A percentile compares a stretch with the other conserved stretches of the same genome.
Evolutionary conservation across 192 early-diverging fungal genomes (phyloP).

Genomic region (Thamnidium elegans): DNA sequence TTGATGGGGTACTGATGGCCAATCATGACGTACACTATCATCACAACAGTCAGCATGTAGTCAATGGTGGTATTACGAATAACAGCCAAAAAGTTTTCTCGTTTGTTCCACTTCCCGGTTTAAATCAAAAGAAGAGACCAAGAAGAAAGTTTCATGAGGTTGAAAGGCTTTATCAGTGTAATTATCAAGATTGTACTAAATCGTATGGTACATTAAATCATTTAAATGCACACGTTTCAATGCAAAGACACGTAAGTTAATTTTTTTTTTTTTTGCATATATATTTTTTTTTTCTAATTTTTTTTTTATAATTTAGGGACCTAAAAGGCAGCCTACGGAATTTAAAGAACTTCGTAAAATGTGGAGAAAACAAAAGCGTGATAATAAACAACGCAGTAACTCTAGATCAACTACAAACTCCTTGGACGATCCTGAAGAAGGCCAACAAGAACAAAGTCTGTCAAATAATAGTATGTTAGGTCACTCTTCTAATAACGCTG

Average conservation of each 20-base stretch:
- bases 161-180: conserved; percentile 59
- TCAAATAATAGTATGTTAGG: background rate
- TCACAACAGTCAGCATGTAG: background rate
- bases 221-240: conserved; percentile 56
- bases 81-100: conserved; percentile 39
- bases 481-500: background rate
- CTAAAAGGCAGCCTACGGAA: conserved; percentile 39
- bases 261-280: conserved; percentile 9
- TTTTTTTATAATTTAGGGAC: conserved; percentile 12
- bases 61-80: too few relatives aligned
- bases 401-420: background rate
- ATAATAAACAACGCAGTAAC: conserved; percentile 22
- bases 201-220: conserved; percentile 62
- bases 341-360: conserved; percentile 57
- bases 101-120: conserved; percentile 46
- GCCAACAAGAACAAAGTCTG: too few relatives aligned
- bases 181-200: conserved; percentile 51
- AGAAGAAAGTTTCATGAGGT: conserved; percentile 59
- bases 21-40: background rate
- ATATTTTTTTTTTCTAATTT: conserved; percentile 2
- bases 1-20: conserved; percentile 7
- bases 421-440: background rate
- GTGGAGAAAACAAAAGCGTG: conserved; percentile 52
- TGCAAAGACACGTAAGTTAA: conserved; percentile 56
- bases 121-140: conserved; percentile 54